Percentiles rank a stretch among this genome's conserved stretches.
Conservation (phyloP, 1,139 yeast species). For the Suhomyces panamericanus region DNA sequence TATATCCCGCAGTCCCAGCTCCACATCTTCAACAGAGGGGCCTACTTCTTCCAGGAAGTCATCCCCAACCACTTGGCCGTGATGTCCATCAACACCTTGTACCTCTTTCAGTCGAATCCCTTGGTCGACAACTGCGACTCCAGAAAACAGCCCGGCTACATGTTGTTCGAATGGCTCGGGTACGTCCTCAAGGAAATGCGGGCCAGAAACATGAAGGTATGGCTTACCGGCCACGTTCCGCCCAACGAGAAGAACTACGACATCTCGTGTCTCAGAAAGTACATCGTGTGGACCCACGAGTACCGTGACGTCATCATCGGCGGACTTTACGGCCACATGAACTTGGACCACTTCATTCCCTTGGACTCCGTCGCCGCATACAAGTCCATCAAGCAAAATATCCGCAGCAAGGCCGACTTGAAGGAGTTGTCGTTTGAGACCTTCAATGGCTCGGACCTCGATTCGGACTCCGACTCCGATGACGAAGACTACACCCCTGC, state of each 20-base stretch:
- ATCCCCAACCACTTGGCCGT: slow-evolving; percentile 78
- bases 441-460: not conserved
- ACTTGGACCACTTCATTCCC: slow-evolving; percentile 80
- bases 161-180: slow-evolving; percentile 76
- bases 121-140: slow-evolving; percentile 77
- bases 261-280: slow-evolving; percentile 67
- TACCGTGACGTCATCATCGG: slow-evolving; percentile 82
- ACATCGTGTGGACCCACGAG: slow-evolving; percentile 75
- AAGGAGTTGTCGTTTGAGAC: slow-evolving; percentile 1
- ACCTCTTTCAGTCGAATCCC: slow-evolving; percentile 74
- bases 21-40: slow-evolving; percentile 73
- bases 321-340: slow-evolving; percentile 86
- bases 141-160: slow-evolving; percentile 75
- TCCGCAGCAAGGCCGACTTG: slow-evolving; percentile 10
- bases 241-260: slow-evolving; percentile 80
- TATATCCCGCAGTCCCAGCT: slow-evolving; percentile 78
- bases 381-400: slow-evolving; percentile 38
- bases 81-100: slow-evolving; percentile 73
- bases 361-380: slow-evolving; percentile 71
- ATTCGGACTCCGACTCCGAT: slow-evolving; percentile 7
- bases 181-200: slow-evolving; percentile 71
- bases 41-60: slow-evolving; percentile 71
- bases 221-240: slow-evolving; percentile 88
- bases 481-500: slow-evolving; percentile 14
- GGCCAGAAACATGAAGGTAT: slow-evolving; percentile 74